Evolutionary conservation across 495 filamentous ascomycete species (phyloP), one percentile per base, ranked within the genome.

Genomic region (Penicillium ochrochloron): DNA sequence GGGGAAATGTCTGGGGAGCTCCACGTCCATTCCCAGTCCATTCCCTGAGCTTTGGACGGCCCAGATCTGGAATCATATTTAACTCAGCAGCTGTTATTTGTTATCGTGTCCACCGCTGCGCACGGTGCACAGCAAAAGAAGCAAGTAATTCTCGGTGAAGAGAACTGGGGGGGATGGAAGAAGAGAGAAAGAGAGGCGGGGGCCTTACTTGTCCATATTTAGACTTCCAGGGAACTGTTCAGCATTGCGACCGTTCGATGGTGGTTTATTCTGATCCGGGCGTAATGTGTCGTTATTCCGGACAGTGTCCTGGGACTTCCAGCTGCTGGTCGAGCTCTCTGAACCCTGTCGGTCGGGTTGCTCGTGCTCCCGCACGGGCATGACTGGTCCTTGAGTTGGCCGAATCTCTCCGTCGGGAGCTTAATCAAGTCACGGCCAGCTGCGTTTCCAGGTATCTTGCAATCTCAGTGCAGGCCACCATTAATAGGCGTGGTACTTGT

Each of bases 271-370:
- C 25, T 60, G 71, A 46, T 61, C 62, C 60, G 61, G 69, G 56
- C 64, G 64, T 41, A 67, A 63, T 34, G 39, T 60, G 25, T 73
- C 72, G 50, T 66, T 66, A 37, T 80, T 78, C 61, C 70, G 79
- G 29, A 84, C 70, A 6, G 78, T 84, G 33, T 80, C 79, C 54
- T 84, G 80, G n/a, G 81, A 79, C 31, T 74, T 65, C 63, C 72
- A 79, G 66, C 80, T 81, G 51, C 73, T 69, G 42, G 70, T 73
- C 34, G 80, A 78, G 73, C 78, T 80, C 58, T 73, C 80, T 11
- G 81, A 81, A 60, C 74, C 81, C 71, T 81, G 76, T 50, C 80
- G 73, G 63, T 76, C 73, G 31, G 72, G 53, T 65, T 66, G 69
- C 33, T 77, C 70, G 37, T 68, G 70, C 48, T 74, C 75, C 21